Base-by-base conservation (phyloP, 192 early-diverging fungal genomes). In the Chytriomyces confervae region DNA sequence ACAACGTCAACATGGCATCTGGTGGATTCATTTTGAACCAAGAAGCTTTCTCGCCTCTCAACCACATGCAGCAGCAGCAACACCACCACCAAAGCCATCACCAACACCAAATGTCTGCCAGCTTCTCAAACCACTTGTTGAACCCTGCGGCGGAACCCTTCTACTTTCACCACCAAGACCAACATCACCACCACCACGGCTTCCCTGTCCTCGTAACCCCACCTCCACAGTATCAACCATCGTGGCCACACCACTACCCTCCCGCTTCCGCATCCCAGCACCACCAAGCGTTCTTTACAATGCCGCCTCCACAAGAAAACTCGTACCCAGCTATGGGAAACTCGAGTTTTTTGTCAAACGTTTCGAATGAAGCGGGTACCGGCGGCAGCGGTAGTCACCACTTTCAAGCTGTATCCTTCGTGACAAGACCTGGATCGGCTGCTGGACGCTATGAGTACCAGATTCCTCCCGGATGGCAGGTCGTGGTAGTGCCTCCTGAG, bases 381-480 rank as follows among this genome's bases (percentile, higher is more conserved):
- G 20, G 13, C 53, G 20, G 20, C 5, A 57, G 53, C 53, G 16
- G 13, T 57, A 13, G 13, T n/a, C 53, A 57, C 36, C 36, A 36
- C 36, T 57, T 57, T 5, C 53, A 13, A 13, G 53, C 53, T 20
- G 20, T 57, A 57, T 20, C 53, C 3, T 13, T 57, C 20, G 53
- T 20, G 53, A 36, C 36, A 36, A 36, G 36, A 36, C 20, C 20
- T 57, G 53, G 53, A 20, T 20, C 13, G 16, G 53, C 16, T 57
- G 53, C 53, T 57, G 53, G 53, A 57, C 53, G 16, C 3, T 36
- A 36, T 36, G 36, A 36, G n/a, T 29, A 70, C 50, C 49, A 49
- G 50, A n/a, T 53, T 53, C 69, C 69, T 44, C 69, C 69, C 13
- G 69, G 69, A n/a, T 70, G 69, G 69, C 69, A 70, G 23, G 23